These are phyloP conservation scores for Zea luxurians DNA, from an alignment of 176 grass and related monocot species.

Conservation along the genomic window DNA sequence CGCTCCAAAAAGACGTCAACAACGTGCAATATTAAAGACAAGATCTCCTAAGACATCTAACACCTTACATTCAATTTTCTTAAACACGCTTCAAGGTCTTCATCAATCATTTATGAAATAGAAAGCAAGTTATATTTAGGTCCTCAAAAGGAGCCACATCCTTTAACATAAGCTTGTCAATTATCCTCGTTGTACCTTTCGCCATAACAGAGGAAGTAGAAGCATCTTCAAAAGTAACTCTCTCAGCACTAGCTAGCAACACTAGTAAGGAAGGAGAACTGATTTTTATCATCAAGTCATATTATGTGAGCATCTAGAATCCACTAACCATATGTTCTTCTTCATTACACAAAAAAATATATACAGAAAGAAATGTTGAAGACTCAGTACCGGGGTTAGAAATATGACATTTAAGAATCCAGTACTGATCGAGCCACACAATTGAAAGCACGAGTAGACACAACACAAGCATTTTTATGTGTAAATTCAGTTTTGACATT, in stretches of 20 bases:
- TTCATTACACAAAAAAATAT: neutral
- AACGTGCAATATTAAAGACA: neutral
- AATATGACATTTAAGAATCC: neutral
- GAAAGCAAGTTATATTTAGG: constrained; percentile 2
- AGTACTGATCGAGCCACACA: neutral
- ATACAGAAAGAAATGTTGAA: neutral
- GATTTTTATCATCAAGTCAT: neutral
- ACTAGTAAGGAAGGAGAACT: neutral
- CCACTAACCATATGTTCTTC: constrained; percentile 6
- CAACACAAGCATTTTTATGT: neutral
- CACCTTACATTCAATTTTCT: neutral
- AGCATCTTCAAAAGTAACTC: neutral
- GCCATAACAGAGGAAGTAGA: neutral
- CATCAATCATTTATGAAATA: neutral
- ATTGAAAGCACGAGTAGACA: neutral
- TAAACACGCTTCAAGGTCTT: neutral
- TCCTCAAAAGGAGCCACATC: neutral
- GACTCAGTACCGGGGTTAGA: neutral
- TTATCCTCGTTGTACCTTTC: neutral
- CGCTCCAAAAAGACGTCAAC: no score
- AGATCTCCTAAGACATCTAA: neutral
- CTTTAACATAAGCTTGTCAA: neutral
- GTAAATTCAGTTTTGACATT: neutral
- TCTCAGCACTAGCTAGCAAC: neutral
- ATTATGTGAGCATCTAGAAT: neutral